These are phyloP conservation scores for Paulownia fortunei DNA, from an alignment of 257 asterid genomes.

Conservation along the genomic window DNA sequence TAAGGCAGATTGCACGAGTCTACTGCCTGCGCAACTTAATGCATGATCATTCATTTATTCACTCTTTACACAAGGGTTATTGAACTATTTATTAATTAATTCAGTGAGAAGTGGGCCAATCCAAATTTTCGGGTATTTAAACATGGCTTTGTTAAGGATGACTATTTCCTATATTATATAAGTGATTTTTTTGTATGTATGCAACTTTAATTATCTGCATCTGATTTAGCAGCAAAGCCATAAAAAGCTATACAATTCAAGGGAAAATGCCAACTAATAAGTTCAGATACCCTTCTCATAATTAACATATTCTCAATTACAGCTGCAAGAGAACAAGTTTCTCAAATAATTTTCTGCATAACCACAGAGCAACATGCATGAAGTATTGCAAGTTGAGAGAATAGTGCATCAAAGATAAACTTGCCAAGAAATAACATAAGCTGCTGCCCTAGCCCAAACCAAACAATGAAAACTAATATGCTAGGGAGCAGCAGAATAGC, in stretches of 20 bases:
- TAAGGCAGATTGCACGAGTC: constrained; percentile 7
- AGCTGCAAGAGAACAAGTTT: constrained; percentile 14
- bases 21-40: background rate
- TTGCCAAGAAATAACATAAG: constrained; percentile 6
- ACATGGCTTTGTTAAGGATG: background rate
- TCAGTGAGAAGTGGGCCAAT: background rate
- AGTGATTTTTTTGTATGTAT: background rate
- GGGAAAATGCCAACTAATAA: background rate
- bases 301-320: background rate
- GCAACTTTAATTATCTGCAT: background rate
- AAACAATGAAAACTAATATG: background rate
- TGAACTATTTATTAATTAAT: background rate
- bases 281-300: background rate
- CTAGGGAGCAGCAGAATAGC: constrained; percentile 2
- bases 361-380: background rate
- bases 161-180: background rate
- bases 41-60: background rate
- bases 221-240: background rate
- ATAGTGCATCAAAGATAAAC: background rate
- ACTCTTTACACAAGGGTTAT: background rate
- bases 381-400: constrained; percentile 17
- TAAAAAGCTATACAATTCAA: background rate
- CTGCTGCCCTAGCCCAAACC: background rate
- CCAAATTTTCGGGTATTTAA: background rate
- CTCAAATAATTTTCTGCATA: background rate